Evolutionary conservation across 2,329 filamentous ascomycete species (phyloP).

Genomic region (Chaetomium globosum): DNA sequence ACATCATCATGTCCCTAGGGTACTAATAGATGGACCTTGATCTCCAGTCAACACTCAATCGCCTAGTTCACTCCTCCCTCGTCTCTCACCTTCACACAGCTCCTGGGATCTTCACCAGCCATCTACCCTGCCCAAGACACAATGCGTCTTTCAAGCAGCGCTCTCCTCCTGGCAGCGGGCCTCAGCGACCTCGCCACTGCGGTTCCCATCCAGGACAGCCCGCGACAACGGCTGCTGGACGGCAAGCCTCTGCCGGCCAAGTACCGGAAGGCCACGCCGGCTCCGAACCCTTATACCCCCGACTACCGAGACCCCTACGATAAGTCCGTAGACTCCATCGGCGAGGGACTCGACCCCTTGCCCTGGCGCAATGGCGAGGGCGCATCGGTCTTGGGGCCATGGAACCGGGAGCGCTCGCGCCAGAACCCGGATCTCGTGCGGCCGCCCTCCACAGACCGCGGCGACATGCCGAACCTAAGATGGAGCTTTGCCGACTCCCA

Average conservation of each 20-base stretch:
- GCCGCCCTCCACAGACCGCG: constrained; percentile 73
- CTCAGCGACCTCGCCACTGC: constrained; percentile 35
- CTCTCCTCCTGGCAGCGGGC: constrained; percentile 33
- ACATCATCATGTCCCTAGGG: no score
- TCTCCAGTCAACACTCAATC: not conserved
- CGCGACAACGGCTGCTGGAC: constrained; percentile 57
- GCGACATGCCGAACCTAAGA: constrained; percentile 69
- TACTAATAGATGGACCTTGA: not conserved
- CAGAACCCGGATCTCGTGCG: constrained; percentile 73
- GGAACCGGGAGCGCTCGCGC: constrained; percentile 67
- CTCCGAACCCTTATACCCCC: constrained; percentile 58
- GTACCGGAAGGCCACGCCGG: constrained; percentile 42
- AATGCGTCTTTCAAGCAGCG: constrained; percentile 25
- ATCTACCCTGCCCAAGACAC: not conserved
- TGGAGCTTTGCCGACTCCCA: constrained; percentile 71
- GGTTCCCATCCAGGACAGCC: constrained; percentile 51
- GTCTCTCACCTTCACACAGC: not conserved
- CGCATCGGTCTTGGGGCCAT: constrained; percentile 68
- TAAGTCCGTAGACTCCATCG: constrained; percentile 62
- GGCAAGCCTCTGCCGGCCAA: constrained; percentile 51
- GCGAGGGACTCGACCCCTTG: constrained; percentile 63
- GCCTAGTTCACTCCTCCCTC: not conserved
- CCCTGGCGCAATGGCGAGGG: constrained; percentile 67
- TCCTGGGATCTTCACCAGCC: not conserved
- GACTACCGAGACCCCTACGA: constrained; percentile 64